Conservation (phyloP, 805 yeast genomes). For the Candida vartiovaarae region DNA sequence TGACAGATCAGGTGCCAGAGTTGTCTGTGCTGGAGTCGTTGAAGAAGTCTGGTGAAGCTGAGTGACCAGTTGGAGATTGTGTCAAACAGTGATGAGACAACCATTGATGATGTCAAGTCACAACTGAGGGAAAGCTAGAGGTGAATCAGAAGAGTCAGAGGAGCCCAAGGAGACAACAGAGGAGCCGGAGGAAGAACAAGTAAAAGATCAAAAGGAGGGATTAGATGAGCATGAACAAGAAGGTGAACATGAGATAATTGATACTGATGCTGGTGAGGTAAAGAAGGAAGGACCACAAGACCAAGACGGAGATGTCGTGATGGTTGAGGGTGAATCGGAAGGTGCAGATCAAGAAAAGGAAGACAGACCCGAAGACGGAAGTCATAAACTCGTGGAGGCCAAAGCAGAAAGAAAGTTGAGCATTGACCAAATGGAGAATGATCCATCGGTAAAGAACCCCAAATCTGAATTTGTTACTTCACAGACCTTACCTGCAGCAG, state of each 20-base stretch:
- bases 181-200: background rate
- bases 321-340: background rate
- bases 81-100: constrained; percentile 22
- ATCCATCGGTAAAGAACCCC: constrained; percentile 60
- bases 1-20: constrained; percentile 35
- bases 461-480: constrained; percentile 68
- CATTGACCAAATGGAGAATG: constrained; percentile 36
- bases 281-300: constrained; percentile 1
- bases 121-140: constrained; percentile 1
- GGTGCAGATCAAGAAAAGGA: background rate
- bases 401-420: constrained; percentile 12
- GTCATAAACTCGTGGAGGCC: background rate
- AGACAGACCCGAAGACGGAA: background rate
- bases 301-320: background rate
- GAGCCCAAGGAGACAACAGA: background rate
- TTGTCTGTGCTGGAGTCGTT: constrained; percentile 16
- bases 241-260: too few relatives aligned
- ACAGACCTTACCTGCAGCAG: constrained; percentile 61
- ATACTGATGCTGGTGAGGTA: constrained; percentile 1
- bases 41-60: constrained; percentile 35
- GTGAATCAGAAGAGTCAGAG: background rate
- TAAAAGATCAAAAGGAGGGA: too few relatives aligned
- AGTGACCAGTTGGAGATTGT: constrained; percentile 29
- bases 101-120: constrained; percentile 11
- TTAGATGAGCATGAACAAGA: too few relatives aligned